phyloP scores from a whole-genome alignment of 192 early-diverging fungal genomes.

The Funneliformis geosporum region DNA sequence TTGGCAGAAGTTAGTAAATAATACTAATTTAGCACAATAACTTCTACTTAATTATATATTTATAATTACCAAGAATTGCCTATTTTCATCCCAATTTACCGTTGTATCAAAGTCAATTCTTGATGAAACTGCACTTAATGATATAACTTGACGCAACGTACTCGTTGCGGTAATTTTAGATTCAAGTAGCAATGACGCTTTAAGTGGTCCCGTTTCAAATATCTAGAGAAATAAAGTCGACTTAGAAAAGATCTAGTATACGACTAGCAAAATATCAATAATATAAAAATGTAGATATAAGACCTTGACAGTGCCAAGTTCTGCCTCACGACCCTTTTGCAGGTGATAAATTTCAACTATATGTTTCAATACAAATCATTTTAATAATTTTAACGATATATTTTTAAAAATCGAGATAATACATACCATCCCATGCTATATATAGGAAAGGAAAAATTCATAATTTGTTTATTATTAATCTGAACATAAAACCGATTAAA shows the following conservation, averaged over 20 bases:
- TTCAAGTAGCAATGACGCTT: constrained; percentile 70
- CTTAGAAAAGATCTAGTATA: background rate
- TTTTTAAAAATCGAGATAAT: background rate
- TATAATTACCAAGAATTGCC: constrained; percentile 69
- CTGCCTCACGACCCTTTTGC: constrained; percentile 75
- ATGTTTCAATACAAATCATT: constrained; percentile 34
- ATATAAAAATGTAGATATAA: background rate
- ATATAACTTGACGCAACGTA: constrained; percentile 72
- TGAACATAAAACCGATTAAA: background rate
- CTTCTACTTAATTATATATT: background rate
- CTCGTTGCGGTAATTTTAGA: constrained; percentile 68
- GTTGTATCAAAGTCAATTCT: constrained; percentile 87
- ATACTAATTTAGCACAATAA: constrained; percentile 16
- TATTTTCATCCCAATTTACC: constrained; percentile 92
- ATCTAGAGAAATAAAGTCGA: constrained; percentile 37
- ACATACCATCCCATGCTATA: constrained; percentile 47
- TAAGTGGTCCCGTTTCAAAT: constrained; percentile 77
- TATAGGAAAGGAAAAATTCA: constrained; percentile 3
- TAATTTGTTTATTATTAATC: constrained; percentile 11
- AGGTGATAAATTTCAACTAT: constrained; percentile 91
- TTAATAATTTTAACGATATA: background rate
- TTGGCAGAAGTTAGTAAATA: background rate
- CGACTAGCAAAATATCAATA: background rate
- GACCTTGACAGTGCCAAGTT: constrained; percentile 53
- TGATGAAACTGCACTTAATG: constrained; percentile 69